These are phyloP conservation scores for Moringa oleifera DNA, from an alignment of 345 rosid species.

Conservation along the genomic window DNA sequence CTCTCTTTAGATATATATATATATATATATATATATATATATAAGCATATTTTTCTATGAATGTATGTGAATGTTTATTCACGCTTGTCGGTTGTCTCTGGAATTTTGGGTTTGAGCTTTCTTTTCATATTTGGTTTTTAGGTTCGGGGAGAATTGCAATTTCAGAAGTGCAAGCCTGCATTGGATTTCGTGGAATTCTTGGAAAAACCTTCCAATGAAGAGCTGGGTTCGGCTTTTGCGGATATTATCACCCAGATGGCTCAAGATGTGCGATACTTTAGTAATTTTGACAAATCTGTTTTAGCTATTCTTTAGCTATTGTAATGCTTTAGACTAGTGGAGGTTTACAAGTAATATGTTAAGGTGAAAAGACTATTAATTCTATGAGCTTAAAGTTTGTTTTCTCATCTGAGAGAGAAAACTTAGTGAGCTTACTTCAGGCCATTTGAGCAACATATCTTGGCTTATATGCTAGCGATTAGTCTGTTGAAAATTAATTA, in stretches of 20 bases:
- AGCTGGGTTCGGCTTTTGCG: constrained; percentile 60
- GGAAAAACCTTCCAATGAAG: constrained; percentile 45
- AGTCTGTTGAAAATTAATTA: no score
- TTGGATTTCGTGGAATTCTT: constrained; percentile 62
- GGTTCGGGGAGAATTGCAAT: constrained; percentile 91
- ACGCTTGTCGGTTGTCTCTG: neutral
- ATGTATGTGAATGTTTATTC: neutral
- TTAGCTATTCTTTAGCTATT: neutral
- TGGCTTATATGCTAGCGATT: no score
- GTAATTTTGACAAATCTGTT: neutral
- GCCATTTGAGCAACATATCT: no score
- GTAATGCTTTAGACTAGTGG: neutral
- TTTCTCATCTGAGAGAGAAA: neutral
- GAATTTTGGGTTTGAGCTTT: neutral
- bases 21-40: constrained; percentile 1
- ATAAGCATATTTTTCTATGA: no score
- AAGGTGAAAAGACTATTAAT: neutral
- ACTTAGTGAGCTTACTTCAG: no score
- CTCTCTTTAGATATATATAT: constrained; percentile 6
- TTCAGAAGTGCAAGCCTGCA: constrained; percentile 70
- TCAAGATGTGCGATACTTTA: constrained; percentile 66
- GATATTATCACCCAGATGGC: constrained; percentile 91
- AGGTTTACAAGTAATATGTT: neutral
- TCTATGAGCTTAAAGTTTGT: neutral
- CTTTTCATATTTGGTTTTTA: constrained; percentile 27